Base-by-base conservation (phyloP, 805 yeast genomes). In the Diddensiella santjacobensis region DNA sequence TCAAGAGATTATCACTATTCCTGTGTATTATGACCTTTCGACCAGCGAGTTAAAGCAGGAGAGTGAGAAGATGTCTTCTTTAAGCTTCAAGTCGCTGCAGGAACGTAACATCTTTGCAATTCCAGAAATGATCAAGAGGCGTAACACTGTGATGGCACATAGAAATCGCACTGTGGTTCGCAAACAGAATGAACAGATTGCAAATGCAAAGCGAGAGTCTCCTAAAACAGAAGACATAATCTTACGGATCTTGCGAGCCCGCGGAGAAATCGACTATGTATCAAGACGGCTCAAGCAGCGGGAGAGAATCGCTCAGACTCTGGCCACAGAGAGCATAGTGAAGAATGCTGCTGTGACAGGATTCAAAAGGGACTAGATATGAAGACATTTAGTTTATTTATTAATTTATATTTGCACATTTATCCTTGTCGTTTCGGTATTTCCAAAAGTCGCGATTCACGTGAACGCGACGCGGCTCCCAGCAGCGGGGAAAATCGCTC, bases 91-190 rank as follows among this genome's bases (percentile, higher is more conserved):
- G 55, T 68, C 73, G 10, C 66, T 79, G 33, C 70, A 74, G 39
- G 78, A 75, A 42, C 70, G 71, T 49, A 77, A 75, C 53, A 72
- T 72, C 52, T 71, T 75, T 43, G 61, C 59, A 6, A 57, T 63
- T 11, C 59, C 60, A 4, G 71, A 68, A 72, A 74, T 40, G 74
- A 60, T 84, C 40, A 82, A 80, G 13, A 69, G 95, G 42, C 73
- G 73, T 44, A 78, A 79, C 53, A 85, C 95, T 0, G 80, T 85
- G 22, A 69, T 75, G 70, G 91, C 88, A 0, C 84, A 82, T 57
- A 83, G 88, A 6, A 80, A 89, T 19, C 73, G 80, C 11, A 72
- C 69, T 43, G 73, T 77, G 6, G 75, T 82, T 54, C 73, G 72
- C 4, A 67, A 67, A 40, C 73, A 78, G 6, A 74, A 73, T 48